A percentile compares a stretch with the other conserved stretches of the same genome.
These are phyloP conservation scores for Mucor irregularis DNA, from an alignment of 371 early-diverging fungal genomes.

Conservation along the genomic window DNA sequence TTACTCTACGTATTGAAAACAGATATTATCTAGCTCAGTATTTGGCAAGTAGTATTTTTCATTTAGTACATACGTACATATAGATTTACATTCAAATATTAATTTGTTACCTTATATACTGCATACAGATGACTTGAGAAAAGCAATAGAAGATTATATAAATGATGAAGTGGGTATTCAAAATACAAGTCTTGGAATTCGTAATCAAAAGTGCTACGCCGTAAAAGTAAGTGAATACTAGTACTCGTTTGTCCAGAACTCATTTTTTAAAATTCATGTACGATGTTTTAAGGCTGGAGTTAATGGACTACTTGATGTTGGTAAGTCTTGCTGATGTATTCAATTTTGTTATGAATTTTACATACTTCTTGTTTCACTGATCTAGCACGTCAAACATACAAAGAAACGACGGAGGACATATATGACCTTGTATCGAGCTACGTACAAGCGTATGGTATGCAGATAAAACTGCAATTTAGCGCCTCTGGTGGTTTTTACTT, in stretches of 20 bases:
- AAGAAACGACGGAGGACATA: constrained; percentile 83
- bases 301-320: constrained; percentile 89
- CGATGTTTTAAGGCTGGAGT: constrained; percentile 62
- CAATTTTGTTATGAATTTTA: background rate
- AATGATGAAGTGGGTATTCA: constrained; percentile 72
- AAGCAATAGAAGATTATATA: constrained; percentile 51
- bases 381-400: constrained; percentile 78
- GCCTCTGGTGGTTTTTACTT: constrained; percentile 66
- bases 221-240: constrained; percentile 61
- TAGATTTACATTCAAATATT: background rate
- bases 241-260: background rate
- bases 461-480: constrained; percentile 69
- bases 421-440: constrained; percentile 70
- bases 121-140: constrained; percentile 33
- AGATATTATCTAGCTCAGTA: constrained; percentile 30
- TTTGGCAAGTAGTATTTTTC: constrained; percentile 23
- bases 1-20: background rate
- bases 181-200: constrained; percentile 71
- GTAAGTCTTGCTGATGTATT: constrained; percentile 46
- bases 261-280: background rate
- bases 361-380: background rate
- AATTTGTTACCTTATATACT: background rate
- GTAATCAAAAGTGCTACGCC: constrained; percentile 86
- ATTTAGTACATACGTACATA: background rate
- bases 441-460: constrained; percentile 46